phyloP scores from a whole-genome alignment of 2,329 filamentous ascomycete genomes.

The Dichotomopilus funicola region DNA sequence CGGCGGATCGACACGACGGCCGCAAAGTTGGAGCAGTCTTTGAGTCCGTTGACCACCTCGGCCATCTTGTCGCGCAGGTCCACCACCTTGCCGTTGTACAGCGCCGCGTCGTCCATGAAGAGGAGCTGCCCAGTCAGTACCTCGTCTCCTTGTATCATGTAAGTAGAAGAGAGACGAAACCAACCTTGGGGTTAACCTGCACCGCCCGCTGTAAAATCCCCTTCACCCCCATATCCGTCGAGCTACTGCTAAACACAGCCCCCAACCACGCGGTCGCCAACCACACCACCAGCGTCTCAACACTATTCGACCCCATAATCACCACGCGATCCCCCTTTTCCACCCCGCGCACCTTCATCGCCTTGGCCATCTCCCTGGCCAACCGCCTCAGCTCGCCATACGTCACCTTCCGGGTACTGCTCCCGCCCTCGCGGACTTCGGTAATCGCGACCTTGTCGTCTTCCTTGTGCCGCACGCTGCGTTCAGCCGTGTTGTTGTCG shows the following conservation, averaged over 20 bases:
- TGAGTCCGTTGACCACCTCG: slow-evolving; percentile 58
- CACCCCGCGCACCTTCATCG: slow-evolving; percentile 61
- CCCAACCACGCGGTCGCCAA: slow-evolving; percentile 65
- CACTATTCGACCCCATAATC: slow-evolving; percentile 66
- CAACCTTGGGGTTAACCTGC: slow-evolving; percentile 65
- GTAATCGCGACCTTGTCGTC: slow-evolving; percentile 65
- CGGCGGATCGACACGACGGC: slow-evolving; percentile 60
- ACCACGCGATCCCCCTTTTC: slow-evolving; percentile 67
- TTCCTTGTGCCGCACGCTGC: slow-evolving; percentile 57
- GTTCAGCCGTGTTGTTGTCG: slow-evolving; percentile 10
- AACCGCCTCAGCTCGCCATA: slow-evolving; percentile 60
- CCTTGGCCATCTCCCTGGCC: slow-evolving; percentile 55
- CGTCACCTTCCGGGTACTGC: slow-evolving; percentile 49
- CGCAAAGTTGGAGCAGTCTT: slow-evolving; percentile 52
- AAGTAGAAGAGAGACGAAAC: slow-evolving; percentile 13
- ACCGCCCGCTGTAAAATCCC: slow-evolving; percentile 68
- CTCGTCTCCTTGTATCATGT: too few relatives aligned
- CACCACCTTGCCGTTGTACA: slow-evolving; percentile 72
- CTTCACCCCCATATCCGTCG: slow-evolving; percentile 76
- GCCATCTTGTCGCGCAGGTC: slow-evolving; percentile 68
- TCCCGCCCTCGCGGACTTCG: slow-evolving; percentile 63
- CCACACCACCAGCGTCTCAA: slow-evolving; percentile 67
- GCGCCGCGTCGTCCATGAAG: slow-evolving; percentile 74
- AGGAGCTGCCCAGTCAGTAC: slow-evolving; percentile 43
- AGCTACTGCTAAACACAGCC: slow-evolving; percentile 67